These are phyloP conservation scores for Brassica balearica DNA, from an alignment of 441 rosid species.

Conservation along the genomic window DNA sequence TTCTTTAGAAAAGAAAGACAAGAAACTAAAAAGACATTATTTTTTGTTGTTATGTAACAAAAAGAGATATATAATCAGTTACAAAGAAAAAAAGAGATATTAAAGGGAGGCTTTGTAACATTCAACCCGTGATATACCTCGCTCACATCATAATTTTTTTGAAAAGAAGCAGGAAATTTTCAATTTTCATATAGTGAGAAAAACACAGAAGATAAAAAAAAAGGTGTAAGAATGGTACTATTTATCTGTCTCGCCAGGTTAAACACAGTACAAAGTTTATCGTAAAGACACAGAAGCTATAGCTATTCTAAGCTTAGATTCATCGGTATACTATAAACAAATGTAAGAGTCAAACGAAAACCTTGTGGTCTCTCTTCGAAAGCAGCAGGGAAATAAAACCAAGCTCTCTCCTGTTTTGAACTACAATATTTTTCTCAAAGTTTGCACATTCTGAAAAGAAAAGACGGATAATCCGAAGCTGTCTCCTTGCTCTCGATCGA, in stretches of 20 bases:
- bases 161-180: not conserved
- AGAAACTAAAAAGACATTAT: not conserved
- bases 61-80: too few relatives aligned
- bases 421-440: constrained; percentile 10
- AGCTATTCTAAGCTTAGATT: constrained; percentile 15
- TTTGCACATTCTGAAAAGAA: constrained; percentile 39
- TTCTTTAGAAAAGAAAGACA: constrained; percentile 26
- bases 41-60: not conserved
- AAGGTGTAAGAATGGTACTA: not conserved
- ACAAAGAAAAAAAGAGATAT: not conserved
- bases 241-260: not conserved
- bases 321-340: not conserved
- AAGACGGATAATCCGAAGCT: constrained; percentile 60
- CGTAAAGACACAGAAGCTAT: not conserved
- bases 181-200: not conserved
- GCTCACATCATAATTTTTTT: not conserved
- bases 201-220: not conserved
- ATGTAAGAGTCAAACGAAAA: constrained; percentile 4
- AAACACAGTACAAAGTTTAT: not conserved
- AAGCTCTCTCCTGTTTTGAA: not conserved
- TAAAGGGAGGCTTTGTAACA: constrained; percentile 19
- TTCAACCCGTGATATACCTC: constrained; percentile 43
- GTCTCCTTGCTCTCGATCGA: constrained; percentile 39
- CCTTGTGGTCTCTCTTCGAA: not conserved
- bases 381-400: not conserved